Conservation (phyloP, 208 protist genomes). For the Leptomonas seymouri region DNA sequence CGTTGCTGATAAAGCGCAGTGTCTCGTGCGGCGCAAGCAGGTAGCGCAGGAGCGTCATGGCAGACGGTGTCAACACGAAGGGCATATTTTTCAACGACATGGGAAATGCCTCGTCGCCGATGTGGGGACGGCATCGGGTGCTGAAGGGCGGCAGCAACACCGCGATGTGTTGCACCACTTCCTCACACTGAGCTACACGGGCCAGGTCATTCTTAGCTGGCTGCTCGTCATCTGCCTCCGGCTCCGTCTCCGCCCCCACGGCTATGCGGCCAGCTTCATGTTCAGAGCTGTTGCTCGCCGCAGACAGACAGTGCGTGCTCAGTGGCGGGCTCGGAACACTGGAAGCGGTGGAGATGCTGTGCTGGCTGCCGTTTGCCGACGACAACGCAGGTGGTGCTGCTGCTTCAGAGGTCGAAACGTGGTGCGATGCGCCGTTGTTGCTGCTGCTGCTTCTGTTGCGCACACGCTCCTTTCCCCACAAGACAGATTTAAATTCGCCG, state of each 20-base stretch:
- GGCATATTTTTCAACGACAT: conserved; percentile 49
- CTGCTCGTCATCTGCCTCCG: conserved; percentile 1
- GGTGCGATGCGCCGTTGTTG: neutral
- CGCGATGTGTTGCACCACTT: conserved; percentile 66
- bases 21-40: conserved; percentile 71
- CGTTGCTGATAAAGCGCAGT: conserved; percentile 88
- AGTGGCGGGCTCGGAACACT: neutral
- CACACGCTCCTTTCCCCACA: conserved; percentile 16
- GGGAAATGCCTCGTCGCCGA: conserved; percentile 26
- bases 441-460: too few relatives aligned
- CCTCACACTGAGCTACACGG: conserved; percentile 62
- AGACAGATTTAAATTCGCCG: conserved; percentile 25
- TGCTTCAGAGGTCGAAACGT: neutral
- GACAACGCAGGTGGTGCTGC: neutral
- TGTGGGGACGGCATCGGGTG: conserved; percentile 60
- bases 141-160: conserved; percentile 59
- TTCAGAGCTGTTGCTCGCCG: too few relatives aligned
- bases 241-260: neutral
- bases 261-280: neutral
- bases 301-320: neutral
- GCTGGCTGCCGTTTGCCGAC: neutral
- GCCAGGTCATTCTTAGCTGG: conserved; percentile 37
- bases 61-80: conserved; percentile 60
- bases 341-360: neutral
- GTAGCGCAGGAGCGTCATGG: conserved; percentile 70